These are phyloP conservation scores for Ophiostoma sp. DNA, from an alignment of 2,329 filamentous ascomycete genomes.

Conservation along the genomic window DNA sequence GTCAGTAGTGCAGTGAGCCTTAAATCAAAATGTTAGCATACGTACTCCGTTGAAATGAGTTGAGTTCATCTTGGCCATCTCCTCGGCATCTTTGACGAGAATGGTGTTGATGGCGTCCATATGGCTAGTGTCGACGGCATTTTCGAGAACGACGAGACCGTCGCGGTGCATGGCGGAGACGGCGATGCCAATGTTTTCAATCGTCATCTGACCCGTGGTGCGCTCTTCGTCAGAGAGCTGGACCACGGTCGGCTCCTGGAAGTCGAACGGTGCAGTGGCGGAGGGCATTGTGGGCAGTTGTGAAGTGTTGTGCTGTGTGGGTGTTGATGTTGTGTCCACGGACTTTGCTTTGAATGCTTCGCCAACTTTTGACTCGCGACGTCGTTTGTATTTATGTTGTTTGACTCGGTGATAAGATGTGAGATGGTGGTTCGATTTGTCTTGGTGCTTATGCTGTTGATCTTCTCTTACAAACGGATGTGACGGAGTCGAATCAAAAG, in stretches of 20 bases:
- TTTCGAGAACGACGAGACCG: constrained; percentile 9
- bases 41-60: not conserved
- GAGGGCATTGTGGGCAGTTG: not conserved
- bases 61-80: constrained; percentile 7
- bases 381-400: not conserved
- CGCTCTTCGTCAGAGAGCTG: constrained; percentile 14
- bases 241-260: constrained; percentile 9
- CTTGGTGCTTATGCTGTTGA: not conserved
- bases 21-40: not conserved
- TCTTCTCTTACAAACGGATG: not conserved
- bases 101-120: constrained; percentile 13
- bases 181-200: not conserved
- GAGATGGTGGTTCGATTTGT: not conserved
- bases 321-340: not conserved
- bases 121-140: not conserved
- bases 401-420: not conserved
- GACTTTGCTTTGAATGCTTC: not conserved
- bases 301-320: not conserved
- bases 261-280: not conserved
- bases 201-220: not conserved
- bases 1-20: not conserved
- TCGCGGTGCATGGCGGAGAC: constrained; percentile 1
- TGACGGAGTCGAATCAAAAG: not conserved
- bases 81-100: not conserved
- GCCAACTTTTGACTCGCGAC: not conserved